These are phyloP conservation scores for Sugiyamaella novakii DNA, from an alignment of 1,139 yeast species.

Conservation along the genomic window DNA sequence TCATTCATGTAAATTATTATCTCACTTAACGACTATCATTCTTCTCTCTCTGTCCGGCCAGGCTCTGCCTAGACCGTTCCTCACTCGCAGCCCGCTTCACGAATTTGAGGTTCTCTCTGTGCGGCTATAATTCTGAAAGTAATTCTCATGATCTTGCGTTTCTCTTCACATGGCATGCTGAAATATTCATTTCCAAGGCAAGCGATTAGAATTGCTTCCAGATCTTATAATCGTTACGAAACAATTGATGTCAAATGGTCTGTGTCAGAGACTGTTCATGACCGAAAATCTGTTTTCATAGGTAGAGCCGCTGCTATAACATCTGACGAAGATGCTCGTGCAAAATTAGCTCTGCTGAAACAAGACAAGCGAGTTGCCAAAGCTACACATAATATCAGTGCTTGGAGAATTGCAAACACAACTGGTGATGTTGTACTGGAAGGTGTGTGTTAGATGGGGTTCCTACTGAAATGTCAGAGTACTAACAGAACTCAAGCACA, in stretches of 20 bases:
- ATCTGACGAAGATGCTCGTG: slow-evolving; percentile 63
- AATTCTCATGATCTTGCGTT: no score
- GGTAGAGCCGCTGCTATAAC: slow-evolving; percentile 66
- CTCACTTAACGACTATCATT: slow-evolving; percentile 1
- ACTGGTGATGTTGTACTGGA: slow-evolving; percentile 43
- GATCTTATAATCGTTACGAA: slow-evolving; percentile 1
- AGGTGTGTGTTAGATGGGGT: slow-evolving; percentile 4
- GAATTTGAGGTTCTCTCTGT: no score
- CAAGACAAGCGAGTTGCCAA: slow-evolving; percentile 62
- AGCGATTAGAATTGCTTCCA: not conserved
- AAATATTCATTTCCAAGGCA: not conserved
- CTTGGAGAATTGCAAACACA: slow-evolving; percentile 66
- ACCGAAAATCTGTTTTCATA: slow-evolving; percentile 81
- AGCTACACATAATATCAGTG: slow-evolving; percentile 76
- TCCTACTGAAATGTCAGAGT: not conserved
- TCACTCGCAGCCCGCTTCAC: no score
- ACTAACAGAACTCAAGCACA: slow-evolving; percentile 43
- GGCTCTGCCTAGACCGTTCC: not conserved
- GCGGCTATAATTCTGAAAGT: no score
- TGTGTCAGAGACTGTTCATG: slow-evolving; percentile 69
- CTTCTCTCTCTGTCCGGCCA: not conserved
- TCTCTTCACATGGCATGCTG: slow-evolving; percentile 10
- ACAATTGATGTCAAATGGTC: slow-evolving; percentile 49
- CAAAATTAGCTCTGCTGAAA: slow-evolving; percentile 49
- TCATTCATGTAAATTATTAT: slow-evolving; percentile 12